Base-by-base conservation (phyloP, 176 grass and related monocot species). In the Avena insularis region DNA sequence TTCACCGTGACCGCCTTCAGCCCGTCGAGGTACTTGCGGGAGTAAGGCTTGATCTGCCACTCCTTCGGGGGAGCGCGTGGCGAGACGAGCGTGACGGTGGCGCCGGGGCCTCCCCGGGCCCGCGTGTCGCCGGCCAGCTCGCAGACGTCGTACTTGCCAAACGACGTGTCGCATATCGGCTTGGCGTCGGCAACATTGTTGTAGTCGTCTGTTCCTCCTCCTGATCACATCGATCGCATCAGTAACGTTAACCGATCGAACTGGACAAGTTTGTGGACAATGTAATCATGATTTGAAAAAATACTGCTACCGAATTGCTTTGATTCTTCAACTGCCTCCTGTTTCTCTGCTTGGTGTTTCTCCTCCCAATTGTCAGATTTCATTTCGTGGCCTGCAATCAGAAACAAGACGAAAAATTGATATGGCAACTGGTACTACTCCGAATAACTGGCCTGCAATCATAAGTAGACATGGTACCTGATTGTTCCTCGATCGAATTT, bases 1-100 rank as follows among this genome's bases (percentile, higher is more conserved):
- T 3, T 68, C 55, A 95, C 87, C 12, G 86, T 85, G 14, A 91
- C 89, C 7, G 68, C 11, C 77, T 89, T 94, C 1, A 94, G 86
- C 27, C 51, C 76, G 63, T 88, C 88, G 58, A 92, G 63, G 72
- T 95, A 88, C 80, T 92, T 95, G 20, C 88, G 93, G 2, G 90
- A 90, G 82, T 95, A 95, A 1, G 93, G 90, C 84, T 85, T 85
- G 63, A 95, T 92, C 57, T 80, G 75, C 82, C 89, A 95, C 86
- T 92, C 79, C 59, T 71, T 47, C 45, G 70, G 79, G 10, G 71
- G 78, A 3, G 79, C 81, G 27, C 80, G 75, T 31, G 70, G 83
- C 27, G 78, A 80, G 73, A 85, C 90, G 6, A 88, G 58, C 33
- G 81, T 94, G 20, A 82, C 80, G 75, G 73, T 67, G 21, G 83